Conservation (phyloP, 306 rosid species). For the Vicia faba region DNA sequence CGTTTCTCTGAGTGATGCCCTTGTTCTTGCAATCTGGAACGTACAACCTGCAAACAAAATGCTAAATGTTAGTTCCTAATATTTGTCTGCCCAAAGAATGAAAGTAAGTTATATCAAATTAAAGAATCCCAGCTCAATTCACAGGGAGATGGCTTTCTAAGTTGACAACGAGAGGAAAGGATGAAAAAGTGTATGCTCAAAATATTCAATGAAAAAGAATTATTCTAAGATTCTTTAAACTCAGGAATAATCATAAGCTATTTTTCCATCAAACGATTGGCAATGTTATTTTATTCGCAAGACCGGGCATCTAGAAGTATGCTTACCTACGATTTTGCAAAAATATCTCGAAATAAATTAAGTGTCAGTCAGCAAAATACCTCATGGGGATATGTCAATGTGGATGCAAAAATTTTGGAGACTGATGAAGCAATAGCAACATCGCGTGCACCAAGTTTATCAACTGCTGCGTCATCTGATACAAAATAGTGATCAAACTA, state of each 20-base stretch:
- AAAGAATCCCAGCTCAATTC: not conserved
- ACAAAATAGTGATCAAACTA: slow-evolving; percentile 14
- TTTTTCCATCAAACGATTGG: slow-evolving; percentile 12
- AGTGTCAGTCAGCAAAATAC: slow-evolving; percentile 45
- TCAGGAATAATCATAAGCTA: slow-evolving; percentile 15
- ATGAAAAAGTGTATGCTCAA: not conserved
- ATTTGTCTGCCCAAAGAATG: slow-evolving; percentile 23
- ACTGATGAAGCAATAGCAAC: slow-evolving; percentile 88
- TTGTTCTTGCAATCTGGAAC: slow-evolving; percentile 90
- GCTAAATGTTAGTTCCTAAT: not conserved
- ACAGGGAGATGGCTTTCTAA: slow-evolving; percentile 7
- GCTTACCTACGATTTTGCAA: slow-evolving; percentile 2
- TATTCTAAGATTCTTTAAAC: slow-evolving; percentile 10
- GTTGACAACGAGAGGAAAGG: slow-evolving; percentile 5
- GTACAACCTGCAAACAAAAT: slow-evolving; percentile 66
- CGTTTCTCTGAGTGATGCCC: slow-evolving; percentile 90
- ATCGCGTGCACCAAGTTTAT: slow-evolving; percentile 74
- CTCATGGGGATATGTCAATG: slow-evolving; percentile 93
- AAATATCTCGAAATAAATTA: slow-evolving; percentile 24
- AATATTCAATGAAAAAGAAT: slow-evolving; percentile 19
- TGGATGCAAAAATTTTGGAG: slow-evolving; percentile 88
- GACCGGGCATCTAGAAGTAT: slow-evolving; percentile 12
- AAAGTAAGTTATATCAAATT: not conserved
- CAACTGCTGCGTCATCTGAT: slow-evolving; percentile 61
- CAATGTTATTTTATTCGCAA: slow-evolving; percentile 16